Conservation (phyloP, 495 filamentous ascomycete species). For the Echria macrotheca region DNA sequence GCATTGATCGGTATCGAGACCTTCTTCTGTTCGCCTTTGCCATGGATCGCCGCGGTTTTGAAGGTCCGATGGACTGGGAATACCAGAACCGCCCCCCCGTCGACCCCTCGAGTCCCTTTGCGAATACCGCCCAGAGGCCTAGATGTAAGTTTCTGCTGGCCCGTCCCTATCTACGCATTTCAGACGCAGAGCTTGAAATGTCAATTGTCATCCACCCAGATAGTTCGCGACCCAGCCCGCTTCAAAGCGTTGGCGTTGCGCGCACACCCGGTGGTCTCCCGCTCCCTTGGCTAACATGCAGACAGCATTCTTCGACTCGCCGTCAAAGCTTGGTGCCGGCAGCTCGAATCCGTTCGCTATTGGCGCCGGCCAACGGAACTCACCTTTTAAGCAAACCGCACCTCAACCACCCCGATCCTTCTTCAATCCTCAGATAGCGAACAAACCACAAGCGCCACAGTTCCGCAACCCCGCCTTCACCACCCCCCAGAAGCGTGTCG, state of each 20-base stretch:
- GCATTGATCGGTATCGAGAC: no score
- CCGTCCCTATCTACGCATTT: no score
- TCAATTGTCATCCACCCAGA: no score
- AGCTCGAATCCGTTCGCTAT: conserved; percentile 30
- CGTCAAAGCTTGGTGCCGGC: conserved; percentile 13
- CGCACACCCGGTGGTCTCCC: no score
- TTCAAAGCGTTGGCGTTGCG: no score
- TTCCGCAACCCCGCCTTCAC: conserved; percentile 70
- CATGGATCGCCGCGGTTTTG: conserved; percentile 41
- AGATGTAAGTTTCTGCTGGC: conserved; percentile 27
- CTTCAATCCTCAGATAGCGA: conserved; percentile 31
- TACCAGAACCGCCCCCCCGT: conserved; percentile 39
- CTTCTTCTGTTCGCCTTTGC: no score
- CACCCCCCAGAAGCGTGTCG: conserved; percentile 67
- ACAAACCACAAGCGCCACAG: conserved; percentile 35
- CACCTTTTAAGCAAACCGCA: conserved; percentile 28
- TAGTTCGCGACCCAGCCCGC: no score
- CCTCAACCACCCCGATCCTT: conserved; percentile 34
- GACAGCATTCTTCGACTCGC: conserved; percentile 27
- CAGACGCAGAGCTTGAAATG: no score
- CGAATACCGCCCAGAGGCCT: conserved; percentile 12
- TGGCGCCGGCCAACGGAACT: conserved; percentile 15
- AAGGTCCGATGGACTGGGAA: conserved; percentile 49
- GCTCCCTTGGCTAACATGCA: no score
- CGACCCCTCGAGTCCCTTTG: conserved; percentile 44